Evolutionary conservation across 2,329 filamentous ascomycete genomes (phyloP).

Genomic region (Aspergillus pseudoterreus): DNA sequence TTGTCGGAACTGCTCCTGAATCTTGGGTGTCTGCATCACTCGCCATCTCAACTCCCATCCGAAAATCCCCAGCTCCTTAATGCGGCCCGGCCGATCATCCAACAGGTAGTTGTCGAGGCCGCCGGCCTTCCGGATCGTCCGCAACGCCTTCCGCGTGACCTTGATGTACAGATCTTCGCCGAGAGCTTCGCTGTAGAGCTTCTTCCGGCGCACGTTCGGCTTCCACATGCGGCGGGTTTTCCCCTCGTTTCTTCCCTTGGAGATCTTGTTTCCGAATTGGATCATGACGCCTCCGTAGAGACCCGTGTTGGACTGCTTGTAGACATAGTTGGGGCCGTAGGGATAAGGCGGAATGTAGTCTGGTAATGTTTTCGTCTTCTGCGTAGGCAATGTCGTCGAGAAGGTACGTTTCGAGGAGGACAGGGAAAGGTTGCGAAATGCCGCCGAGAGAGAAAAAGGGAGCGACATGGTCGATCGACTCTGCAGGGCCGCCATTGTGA

Average conservation of each 20-base stretch:
- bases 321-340: constrained; percentile 41
- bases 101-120: constrained; percentile 90
- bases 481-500: constrained; percentile 30
- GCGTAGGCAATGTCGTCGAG: constrained; percentile 32
- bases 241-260: constrained; percentile 46
- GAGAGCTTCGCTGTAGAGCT: constrained; percentile 43
- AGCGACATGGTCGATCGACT: constrained; percentile 27
- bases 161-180: constrained; percentile 42
- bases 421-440: constrained; percentile 39
- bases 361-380: constrained; percentile 32
- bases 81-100: constrained; percentile 69
- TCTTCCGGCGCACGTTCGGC: constrained; percentile 48
- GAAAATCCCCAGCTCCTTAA: constrained; percentile 82
- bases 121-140: constrained; percentile 73
- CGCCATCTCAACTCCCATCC: constrained; percentile 90
- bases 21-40: constrained; percentile 71
- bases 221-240: constrained; percentile 49
- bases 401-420: constrained; percentile 35
- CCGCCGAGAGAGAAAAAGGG: constrained; percentile 33
- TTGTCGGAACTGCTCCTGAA: constrained; percentile 62
- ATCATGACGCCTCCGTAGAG: constrained; percentile 46
- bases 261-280: constrained; percentile 50
- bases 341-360: constrained; percentile 45
- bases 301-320: constrained; percentile 46
- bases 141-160: constrained; percentile 43